Percentiles rank a stretch among this genome's conserved stretches.
Evolutionary conservation across 805 yeast species (phyloP).

Genomic region (Myxozyma geophila): DNA sequence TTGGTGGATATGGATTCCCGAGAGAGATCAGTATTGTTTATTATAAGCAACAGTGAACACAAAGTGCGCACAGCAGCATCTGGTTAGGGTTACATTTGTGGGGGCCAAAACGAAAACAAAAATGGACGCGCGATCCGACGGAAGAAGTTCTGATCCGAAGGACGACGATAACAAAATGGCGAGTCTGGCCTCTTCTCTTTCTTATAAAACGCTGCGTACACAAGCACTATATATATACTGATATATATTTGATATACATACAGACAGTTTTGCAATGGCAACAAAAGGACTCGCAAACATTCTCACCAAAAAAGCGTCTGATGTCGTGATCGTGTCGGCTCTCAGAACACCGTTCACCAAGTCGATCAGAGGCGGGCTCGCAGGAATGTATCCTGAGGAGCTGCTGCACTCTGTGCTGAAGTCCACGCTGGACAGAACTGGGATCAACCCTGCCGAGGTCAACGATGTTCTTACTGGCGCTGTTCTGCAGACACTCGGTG

Average conservation of each 20-base stretch:
- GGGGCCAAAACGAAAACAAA: constrained; percentile 1
- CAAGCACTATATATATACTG: too few species aligned
- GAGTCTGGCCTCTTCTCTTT: too few species aligned
- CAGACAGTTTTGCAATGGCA: constrained; percentile 1
- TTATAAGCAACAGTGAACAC: background rate
- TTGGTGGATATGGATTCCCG: background rate
- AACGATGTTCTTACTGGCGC: constrained; percentile 50
- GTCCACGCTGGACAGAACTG: constrained; percentile 43
- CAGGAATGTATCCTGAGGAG: constrained; percentile 48
- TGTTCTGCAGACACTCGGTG: constrained; percentile 48
- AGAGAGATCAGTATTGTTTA: too few species aligned
- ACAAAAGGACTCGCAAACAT: constrained; percentile 18
- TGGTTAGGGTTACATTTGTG: constrained; percentile 12
- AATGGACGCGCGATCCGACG: constrained; percentile 8
- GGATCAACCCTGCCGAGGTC: constrained; percentile 41
- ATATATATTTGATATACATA: background rate
- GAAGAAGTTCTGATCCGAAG: background rate
- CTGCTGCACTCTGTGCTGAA: constrained; percentile 44
- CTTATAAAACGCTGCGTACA: too few species aligned
- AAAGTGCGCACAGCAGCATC: background rate
- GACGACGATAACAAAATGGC: too few species aligned
- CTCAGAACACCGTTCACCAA: constrained; percentile 48
- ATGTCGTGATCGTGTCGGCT: constrained; percentile 49
- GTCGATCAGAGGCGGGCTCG: constrained; percentile 48
- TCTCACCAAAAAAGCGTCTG: constrained; percentile 32